These are phyloP conservation scores for Agaricus subrufescens DNA, from an alignment of 768 basidiomycete genomes.

Conservation along the genomic window DNA sequence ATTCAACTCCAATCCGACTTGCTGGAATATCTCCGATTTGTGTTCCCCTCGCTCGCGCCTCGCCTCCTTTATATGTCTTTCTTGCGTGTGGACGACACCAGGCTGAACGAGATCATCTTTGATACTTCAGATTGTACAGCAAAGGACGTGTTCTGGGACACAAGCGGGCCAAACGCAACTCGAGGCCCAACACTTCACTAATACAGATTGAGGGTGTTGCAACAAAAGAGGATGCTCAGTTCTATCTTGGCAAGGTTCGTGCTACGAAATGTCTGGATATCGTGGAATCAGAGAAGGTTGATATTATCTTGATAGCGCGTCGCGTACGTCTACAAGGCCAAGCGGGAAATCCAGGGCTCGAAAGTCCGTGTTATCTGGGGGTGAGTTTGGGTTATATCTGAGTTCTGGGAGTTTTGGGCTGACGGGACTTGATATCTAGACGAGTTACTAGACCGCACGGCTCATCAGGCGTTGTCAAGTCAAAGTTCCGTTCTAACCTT, in stretches of 20 bases:
- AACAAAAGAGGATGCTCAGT: constrained; percentile 90
- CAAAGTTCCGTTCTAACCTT: constrained; percentile 94
- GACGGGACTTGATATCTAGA: constrained; percentile 31
- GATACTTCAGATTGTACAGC: constrained; percentile 70
- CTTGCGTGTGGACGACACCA: constrained; percentile 4
- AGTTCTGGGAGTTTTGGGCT: neutral
- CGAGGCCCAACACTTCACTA: constrained; percentile 92
- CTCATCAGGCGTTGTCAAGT: constrained; percentile 91
- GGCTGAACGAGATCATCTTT: constrained; percentile 15
- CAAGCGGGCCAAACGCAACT: constrained; percentile 98
- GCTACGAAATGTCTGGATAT: neutral
- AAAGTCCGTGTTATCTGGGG: constrained; percentile 99
- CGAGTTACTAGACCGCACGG: constrained; percentile 94
- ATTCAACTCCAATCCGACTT: neutral
- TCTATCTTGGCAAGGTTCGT: constrained; percentile 97
- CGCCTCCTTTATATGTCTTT: neutral
- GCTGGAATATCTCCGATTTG: constrained; percentile 7
- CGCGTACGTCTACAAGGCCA: constrained; percentile 97
- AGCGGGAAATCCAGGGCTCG: constrained; percentile 89
- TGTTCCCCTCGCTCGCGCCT: neutral
- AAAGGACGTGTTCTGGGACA: constrained; percentile 97
- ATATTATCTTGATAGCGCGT: constrained; percentile 57
- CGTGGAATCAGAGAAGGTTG: neutral
- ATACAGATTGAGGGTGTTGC: constrained; percentile 97
- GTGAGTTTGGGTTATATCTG: constrained; percentile 36